Percentiles rank a stretch among this genome's conserved stretches.
Evolutionary conservation across 2,329 filamentous ascomycete genomes (phyloP).

Genomic region (Fusarium devonianum): DNA sequence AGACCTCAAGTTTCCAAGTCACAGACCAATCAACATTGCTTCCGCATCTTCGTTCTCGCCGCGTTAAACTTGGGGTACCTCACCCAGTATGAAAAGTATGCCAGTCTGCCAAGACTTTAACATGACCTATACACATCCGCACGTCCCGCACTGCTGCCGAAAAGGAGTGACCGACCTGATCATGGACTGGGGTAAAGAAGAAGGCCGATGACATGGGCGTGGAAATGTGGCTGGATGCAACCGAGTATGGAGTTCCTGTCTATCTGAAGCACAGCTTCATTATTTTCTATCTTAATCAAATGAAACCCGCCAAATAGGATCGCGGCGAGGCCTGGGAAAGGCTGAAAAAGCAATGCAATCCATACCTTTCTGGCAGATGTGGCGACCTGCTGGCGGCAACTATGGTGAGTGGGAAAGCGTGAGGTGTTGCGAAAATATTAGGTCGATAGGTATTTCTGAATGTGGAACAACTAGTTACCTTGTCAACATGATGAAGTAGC

Average conservation of each 20-base stretch:
- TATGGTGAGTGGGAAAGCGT: conserved; percentile 25
- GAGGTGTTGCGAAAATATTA: conserved; percentile 34
- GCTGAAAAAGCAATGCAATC: conserved; percentile 23
- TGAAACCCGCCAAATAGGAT: conserved; percentile 11
- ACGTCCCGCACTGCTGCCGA: conserved; percentile 30
- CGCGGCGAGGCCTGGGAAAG: conserved; percentile 26
- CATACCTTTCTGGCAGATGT: conserved; percentile 34
- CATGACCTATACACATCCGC: conserved; percentile 34
- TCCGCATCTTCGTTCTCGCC: not conserved
- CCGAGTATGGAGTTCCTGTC: conserved; percentile 30
- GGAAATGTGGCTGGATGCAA: conserved; percentile 37
- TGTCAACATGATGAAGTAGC: too few species aligned
- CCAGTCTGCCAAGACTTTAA: conserved; percentile 25
- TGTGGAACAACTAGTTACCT: too few species aligned
- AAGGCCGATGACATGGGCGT: conserved; percentile 38
- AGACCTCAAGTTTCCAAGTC: conserved; percentile 35
- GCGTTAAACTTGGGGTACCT: not conserved
- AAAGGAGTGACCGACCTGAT: conserved; percentile 35
- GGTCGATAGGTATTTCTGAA: too few species aligned
- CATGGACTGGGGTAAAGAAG: conserved; percentile 32
- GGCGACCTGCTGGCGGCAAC: conserved; percentile 30
- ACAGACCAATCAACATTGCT: too few species aligned
- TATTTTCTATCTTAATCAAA: conserved; percentile 19
- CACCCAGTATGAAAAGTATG: too few species aligned
- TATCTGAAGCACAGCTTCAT: conserved; percentile 37